Base-by-base conservation (phyloP, 345 rosid species). In the Bruguiera parviflora region DNA sequence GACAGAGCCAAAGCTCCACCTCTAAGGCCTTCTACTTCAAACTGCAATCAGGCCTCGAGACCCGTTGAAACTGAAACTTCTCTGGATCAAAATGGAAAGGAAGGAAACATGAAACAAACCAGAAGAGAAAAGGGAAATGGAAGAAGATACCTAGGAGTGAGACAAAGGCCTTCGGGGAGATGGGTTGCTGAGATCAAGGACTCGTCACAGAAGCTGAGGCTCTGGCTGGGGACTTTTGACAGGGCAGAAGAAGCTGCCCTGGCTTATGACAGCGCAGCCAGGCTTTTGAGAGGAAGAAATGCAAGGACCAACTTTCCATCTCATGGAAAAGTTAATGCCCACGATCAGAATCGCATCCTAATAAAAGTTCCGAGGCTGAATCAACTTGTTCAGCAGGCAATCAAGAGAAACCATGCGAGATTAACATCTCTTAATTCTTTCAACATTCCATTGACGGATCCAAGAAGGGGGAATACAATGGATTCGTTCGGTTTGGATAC, bases 101-200 rank as follows among this genome's bases (percentile, higher is more conserved):
- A 62, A 64, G 55, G 61, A 61, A 68, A 64, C 65, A 20, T 46
- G 53, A 70, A 49, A 51, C 35, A 73, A 3, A 3, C 61, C 15
- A 21, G 32, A 15, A 29, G 6, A 58, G 53, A 18, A 5, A 59
- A 16, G 8, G 24, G 20, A 2, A n/a, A 1, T 1, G 69, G 61
- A 49, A 77, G 66, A 71, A 79, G 75, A 65, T 83, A 67, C 64
- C 75, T 84, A 6, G 89, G 87, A 58, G 89, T 83, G 64, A 83
- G 89, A 64, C 89, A 85, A 61, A 76, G 89, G 64, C 85, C 87
- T 0, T 85, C 89, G 0, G 87, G 89, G 1, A 83, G 85, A 79
- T 85, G 89, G 89, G 89, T 81, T 6, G 86, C 89, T 5, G 89
- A 85, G 69, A 85, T 85, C 71, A 85, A 81, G 74, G 77, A 83